phyloP scores from a whole-genome alignment of 106 monocot species.

The Dendrobium huoshanense region DNA sequence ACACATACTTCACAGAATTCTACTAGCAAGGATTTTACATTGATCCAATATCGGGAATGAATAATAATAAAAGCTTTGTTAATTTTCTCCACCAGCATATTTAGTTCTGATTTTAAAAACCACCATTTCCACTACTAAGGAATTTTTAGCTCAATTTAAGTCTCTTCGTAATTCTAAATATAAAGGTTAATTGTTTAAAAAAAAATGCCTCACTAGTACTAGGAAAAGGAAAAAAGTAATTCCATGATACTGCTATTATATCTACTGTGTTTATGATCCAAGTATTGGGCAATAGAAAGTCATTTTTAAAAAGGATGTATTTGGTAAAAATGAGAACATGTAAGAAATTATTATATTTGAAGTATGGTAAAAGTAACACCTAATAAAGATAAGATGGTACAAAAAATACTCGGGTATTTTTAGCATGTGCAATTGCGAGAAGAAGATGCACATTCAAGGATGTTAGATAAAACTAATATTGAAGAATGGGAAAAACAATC shows the following conservation, averaged over 20 bases:
- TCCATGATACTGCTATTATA: not conserved
- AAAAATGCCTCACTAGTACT: not conserved
- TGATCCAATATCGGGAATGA: not conserved
- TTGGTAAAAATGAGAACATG: not conserved
- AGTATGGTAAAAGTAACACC: not conserved
- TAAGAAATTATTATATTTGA: not conserved
- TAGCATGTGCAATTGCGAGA: not conserved
- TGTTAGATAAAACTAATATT: not conserved
- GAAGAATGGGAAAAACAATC: not conserved
- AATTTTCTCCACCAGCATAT: not conserved
- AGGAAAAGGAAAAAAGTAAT: not conserved
- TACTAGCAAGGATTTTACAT: not conserved
- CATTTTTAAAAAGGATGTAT: not conserved
- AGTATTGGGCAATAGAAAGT: not conserved
- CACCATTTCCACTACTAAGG: not conserved
- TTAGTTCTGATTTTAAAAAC: not conserved
- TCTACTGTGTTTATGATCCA: too few species aligned
- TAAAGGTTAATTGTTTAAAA: not conserved
- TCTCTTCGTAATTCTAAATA: not conserved
- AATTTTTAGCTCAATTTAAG: not conserved
- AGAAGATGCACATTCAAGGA: not conserved
- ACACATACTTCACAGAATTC: not conserved
- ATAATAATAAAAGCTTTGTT: not conserved
- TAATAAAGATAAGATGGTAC: not conserved
- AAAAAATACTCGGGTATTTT: not conserved